Percentiles rank a stretch among this genome's conserved stretches.
phyloP scores from a whole-genome alignment of 2,329 filamentous ascomycete genomes.

The Rhinocladiella mackenziei region DNA sequence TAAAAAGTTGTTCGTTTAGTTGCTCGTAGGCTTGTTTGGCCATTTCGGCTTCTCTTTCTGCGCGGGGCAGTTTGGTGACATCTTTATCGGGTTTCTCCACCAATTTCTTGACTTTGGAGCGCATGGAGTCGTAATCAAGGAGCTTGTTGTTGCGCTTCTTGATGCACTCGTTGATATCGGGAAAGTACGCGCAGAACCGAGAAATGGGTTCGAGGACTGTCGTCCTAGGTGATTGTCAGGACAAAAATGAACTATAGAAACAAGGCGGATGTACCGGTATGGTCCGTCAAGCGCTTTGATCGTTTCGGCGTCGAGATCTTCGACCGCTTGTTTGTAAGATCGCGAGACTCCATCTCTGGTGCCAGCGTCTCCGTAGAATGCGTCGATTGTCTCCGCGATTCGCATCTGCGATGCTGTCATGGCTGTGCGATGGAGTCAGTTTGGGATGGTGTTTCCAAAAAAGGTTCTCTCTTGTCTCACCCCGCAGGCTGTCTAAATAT shows the following conservation, averaged over 20 bases:
- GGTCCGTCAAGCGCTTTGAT: conserved; percentile 97
- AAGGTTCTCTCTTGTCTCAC: conserved; percentile 44
- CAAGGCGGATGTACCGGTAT: conserved; percentile 59
- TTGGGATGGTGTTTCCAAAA: background rate
- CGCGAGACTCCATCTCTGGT: conserved; percentile 91
- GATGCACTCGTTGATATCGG: conserved; percentile 98
- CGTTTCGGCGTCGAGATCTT: conserved; percentile 94
- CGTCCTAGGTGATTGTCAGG: conserved; percentile 50
- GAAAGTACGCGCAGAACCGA: conserved; percentile 96
- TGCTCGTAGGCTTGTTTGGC: conserved; percentile 91
- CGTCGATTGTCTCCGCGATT: conserved; percentile 98
- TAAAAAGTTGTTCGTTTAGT: conserved; percentile 91
- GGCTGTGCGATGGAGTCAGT: conserved; percentile 50
- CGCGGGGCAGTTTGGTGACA: conserved; percentile 87
- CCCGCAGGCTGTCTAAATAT: conserved; percentile 91
- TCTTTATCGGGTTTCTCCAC: conserved; percentile 99
- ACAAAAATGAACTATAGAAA: background rate
- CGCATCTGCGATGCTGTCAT: conserved; percentile 99
- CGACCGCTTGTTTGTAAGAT: conserved; percentile 97
- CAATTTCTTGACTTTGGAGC: conserved; percentile 93
- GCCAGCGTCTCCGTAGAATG: conserved; percentile 95
- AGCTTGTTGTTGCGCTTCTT: conserved; percentile 99
- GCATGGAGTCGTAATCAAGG: conserved; percentile 93
- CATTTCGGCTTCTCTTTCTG: conserved; percentile 95
- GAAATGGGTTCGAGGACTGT: conserved; percentile 95